A percentile compares a stretch with the other conserved stretches of the same genome.
These are phyloP conservation scores for Acacia acuminata DNA, from an alignment of 306 rosid genomes.

Conservation along the genomic window DNA sequence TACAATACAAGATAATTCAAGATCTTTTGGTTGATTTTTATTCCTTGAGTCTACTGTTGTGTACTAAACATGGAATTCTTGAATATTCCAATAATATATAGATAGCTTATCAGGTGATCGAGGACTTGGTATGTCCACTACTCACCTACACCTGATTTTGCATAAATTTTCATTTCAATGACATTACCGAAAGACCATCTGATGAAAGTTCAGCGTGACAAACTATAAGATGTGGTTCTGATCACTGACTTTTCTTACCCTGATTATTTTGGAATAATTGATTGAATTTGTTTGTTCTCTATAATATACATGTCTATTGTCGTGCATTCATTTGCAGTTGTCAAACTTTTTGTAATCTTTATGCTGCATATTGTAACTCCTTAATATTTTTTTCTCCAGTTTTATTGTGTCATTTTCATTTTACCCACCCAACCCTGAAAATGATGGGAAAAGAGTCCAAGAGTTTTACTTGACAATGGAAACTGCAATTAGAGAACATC, in stretches of 20 bases:
- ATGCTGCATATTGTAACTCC: neutral
- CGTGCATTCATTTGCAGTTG: conserved; percentile 1
- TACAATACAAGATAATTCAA: neutral
- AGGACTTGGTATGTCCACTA: neutral
- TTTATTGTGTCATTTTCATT: conserved; percentile 54
- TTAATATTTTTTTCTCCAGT: conserved; percentile 28
- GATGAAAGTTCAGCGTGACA: neutral
- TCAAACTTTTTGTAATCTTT: neutral
- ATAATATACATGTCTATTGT: neutral
- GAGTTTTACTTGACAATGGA: conserved; percentile 52
- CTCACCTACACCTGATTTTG: neutral
- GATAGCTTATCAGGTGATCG: neutral
- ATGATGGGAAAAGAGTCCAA: conserved; percentile 48
- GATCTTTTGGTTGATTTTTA: neutral
- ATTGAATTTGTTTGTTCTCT: conserved; percentile 2
- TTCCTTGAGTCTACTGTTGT: neutral
- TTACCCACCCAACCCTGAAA: conserved; percentile 44
- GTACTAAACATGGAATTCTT: neutral
- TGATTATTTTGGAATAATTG: neutral
- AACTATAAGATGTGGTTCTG: neutral
- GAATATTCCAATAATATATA: neutral
- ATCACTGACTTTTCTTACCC: neutral
- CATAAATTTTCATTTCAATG: conserved; percentile 4
- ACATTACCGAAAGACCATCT: neutral
- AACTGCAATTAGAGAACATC: conserved; percentile 50